Base-by-base conservation (phyloP, 768 basidiomycete species). In the Leccinum variicolor region DNA sequence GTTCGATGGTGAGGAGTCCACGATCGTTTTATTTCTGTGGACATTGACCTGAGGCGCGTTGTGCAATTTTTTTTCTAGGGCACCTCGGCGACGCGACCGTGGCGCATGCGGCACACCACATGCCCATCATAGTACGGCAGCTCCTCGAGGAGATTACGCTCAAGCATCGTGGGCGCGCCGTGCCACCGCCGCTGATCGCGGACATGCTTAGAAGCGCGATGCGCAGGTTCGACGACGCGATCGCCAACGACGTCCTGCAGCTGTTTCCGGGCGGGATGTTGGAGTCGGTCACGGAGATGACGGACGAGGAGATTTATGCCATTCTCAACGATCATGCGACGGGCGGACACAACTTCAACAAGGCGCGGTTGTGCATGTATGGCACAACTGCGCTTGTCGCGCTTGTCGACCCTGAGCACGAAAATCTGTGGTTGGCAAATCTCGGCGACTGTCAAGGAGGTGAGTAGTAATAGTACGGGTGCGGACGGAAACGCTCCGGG, bases 361-460 rank as follows among this genome's bases (percentile, higher is more conserved):
- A 84, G 64, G 84, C 84, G 19, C 74, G 85, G 51, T 76, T 89
- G 50, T 87, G 86, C 66, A 88, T 92, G 83, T 87, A 89, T 63
- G 90, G 90, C 21, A 89, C 86, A 0, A 91, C 90, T 3, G 88
- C 86, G 6, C 79, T 91, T 31, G 80, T 91, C 43, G 81, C 89
- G 9, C 77, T 92, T 36, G 79, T 87, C 43, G 88, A 90, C 73
- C 87, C 89, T 34, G 76, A 82, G 19, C 80, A 82, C 60, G 76
- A 81, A 65, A 82, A 89, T 60, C 74, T 91, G 21, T 92, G 90
- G 90, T 73, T 91, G 49, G 89, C 89, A 6, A 90, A 90, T 66
- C 77, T 92, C 26, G 90, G 90, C 14, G 90, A 92, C 66, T 90
- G 87, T 69, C 85, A 88, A 77, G 87, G 87, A 59, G 77, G 89